phyloP scores from a whole-genome alignment of 306 rosid species.

The Vicia sativa region DNA sequence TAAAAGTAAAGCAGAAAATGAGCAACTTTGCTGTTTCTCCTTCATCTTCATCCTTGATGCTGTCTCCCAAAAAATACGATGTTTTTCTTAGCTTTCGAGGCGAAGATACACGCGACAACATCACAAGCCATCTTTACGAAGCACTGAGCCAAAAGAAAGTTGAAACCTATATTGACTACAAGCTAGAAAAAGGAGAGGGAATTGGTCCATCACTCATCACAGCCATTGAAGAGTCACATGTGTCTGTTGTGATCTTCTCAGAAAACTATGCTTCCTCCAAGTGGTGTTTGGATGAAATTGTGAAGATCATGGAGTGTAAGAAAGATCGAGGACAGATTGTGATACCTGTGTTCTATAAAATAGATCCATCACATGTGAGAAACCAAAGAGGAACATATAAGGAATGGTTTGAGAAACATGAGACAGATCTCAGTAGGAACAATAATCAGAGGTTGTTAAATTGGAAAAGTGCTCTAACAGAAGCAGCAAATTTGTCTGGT shows the following conservation, averaged over 20 bases:
- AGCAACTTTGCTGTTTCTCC: background rate
- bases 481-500: conserved; percentile 34
- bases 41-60: background rate
- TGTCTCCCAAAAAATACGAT: background rate
- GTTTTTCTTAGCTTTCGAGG: conserved; percentile 15
- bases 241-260: conserved; percentile 6
- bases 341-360: conserved; percentile 12
- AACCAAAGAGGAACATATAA: background rate
- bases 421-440: background rate
- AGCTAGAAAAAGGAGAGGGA: conserved; percentile 16
- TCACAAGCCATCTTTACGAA: conserved; percentile 26
- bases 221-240: conserved; percentile 28
- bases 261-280: conserved; percentile 1
- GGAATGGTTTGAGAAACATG: background rate
- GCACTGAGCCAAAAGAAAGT: conserved; percentile 7
- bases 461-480: conserved; percentile 27
- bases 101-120: background rate
- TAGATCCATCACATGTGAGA: conserved; percentile 27
- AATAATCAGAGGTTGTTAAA: background rate
- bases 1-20: background rate
- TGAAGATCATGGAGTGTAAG: background rate
- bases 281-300: conserved; percentile 16
- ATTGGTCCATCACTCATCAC: conserved; percentile 14
- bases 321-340: background rate
- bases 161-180: conserved; percentile 19